Percentiles rank a stretch among this genome's conserved stretches.
These are phyloP conservation scores for Candida boleticola DNA, from an alignment of 805 yeast genomes.

Conservation along the genomic window DNA sequence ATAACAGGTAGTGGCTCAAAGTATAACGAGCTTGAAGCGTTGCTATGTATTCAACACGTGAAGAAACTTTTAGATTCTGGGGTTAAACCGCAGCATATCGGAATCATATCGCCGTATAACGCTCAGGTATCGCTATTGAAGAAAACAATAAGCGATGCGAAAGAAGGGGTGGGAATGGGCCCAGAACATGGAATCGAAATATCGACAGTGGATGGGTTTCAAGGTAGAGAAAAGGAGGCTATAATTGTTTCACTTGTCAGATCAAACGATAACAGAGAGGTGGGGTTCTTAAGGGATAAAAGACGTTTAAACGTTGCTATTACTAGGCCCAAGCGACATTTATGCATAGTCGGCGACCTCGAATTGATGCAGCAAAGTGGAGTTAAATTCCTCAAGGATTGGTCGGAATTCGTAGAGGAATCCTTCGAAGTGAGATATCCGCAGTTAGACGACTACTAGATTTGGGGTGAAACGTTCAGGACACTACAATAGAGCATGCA, in stretches of 20 bases:
- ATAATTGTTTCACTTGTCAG: conserved; percentile 80
- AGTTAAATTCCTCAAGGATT: conserved; percentile 50
- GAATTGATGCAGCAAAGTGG: conserved; percentile 54
- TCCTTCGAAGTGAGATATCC: conserved; percentile 69
- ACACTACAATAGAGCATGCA: no score
- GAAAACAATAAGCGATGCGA: conserved; percentile 33
- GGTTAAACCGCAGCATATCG: conserved; percentile 58
- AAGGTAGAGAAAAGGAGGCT: conserved; percentile 91
- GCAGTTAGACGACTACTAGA: conserved; percentile 25
- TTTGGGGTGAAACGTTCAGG: no score
- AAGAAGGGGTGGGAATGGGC: no score
- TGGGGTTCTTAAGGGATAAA: conserved; percentile 80
- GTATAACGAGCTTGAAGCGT: conserved; percentile 74
- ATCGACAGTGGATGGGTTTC: conserved; percentile 93
- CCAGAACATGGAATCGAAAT: conserved; percentile 56
- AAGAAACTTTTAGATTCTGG: conserved; percentile 49
- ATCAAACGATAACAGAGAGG: conserved; percentile 64
- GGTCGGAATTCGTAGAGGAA: conserved; percentile 72
- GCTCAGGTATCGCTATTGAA: conserved; percentile 76
- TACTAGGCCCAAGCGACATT: conserved; percentile 82
- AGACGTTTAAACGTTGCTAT: conserved; percentile 90
- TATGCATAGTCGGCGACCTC: conserved; percentile 84
- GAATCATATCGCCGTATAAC: conserved; percentile 85
- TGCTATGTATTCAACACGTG: conserved; percentile 59
- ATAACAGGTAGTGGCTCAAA: conserved; percentile 49